Evolutionary conservation across 75 land plant species (phyloP).

Genomic region (Sequoiadendron giganteum): DNA sequence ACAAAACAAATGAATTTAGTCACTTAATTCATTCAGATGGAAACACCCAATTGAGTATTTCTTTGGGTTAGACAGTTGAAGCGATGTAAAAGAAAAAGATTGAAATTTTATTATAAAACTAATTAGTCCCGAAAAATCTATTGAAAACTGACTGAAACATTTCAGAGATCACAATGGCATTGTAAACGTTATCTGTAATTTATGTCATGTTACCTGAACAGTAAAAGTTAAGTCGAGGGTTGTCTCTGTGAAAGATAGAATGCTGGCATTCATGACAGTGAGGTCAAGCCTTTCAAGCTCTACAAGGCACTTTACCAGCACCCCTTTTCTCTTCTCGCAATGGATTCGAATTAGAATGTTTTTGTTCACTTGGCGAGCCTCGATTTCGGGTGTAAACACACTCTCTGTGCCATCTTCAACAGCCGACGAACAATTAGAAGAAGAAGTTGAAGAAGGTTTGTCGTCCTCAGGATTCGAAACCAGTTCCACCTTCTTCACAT

Average conservation of each 20-base stretch:
- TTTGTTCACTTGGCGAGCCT: conserved; percentile 53
- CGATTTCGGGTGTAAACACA: conserved; percentile 44
- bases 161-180: neutral
- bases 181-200: too few relatives aligned
- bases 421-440: neutral
- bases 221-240: conserved; percentile 54
- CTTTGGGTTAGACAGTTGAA: too few relatives aligned
- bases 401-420: neutral
- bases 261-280: conserved; percentile 36
- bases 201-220: conserved; percentile 20
- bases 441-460: neutral
- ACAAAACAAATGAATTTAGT: neutral
- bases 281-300: conserved; percentile 65
- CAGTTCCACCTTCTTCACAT: conserved; percentile 10
- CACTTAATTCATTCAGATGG: neutral
- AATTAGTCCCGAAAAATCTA: neutral
- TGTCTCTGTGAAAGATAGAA: conserved; percentile 50
- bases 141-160: neutral
- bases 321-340: conserved; percentile 58
- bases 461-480: neutral
- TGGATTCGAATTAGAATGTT: conserved; percentile 63
- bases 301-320: conserved; percentile 37
- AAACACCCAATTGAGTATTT: too few relatives aligned
- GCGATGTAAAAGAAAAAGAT: too few relatives aligned
- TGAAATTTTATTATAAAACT: too few relatives aligned